Conservation (phyloP, 202 grass and related monocot genomes). For the Eragrostis tef region DNA sequence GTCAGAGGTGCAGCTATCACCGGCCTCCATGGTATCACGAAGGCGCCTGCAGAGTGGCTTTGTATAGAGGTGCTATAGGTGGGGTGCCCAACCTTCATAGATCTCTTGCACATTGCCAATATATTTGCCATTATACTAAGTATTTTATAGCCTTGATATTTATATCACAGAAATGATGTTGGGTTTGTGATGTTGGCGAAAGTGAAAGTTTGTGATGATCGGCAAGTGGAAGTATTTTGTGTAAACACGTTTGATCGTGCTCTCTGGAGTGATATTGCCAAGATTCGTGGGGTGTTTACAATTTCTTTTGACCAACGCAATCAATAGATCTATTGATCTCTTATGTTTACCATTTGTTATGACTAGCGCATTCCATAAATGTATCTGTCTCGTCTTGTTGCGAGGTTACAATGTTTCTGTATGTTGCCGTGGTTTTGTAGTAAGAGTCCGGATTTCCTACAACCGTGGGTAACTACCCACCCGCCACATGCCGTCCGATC, state of each 20-base stretch:
- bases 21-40: slow-evolving; percentile 57
- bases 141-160: slow-evolving; percentile 46
- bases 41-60: slow-evolving; percentile 48
- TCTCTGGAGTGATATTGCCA: too few species aligned
- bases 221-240: slow-evolving; percentile 23
- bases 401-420: too few species aligned
- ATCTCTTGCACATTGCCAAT: slow-evolving; percentile 51
- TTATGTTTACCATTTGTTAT: background rate
- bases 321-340: background rate
- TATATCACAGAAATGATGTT: slow-evolving; percentile 43
- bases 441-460: too few species aligned
- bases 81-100: slow-evolving; percentile 51
- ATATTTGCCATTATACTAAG: slow-evolving; percentile 43
- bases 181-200: slow-evolving; percentile 9
- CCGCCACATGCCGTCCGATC: too few species aligned
- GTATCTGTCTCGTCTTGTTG: too few species aligned
- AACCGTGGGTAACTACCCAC: too few species aligned
- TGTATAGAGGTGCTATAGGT: slow-evolving; percentile 73
- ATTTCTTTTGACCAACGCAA: background rate
- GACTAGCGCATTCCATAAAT: background rate
- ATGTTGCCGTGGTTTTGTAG: too few species aligned
- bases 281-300: background rate
- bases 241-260: background rate
- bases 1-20: slow-evolving; percentile 22
- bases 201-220: slow-evolving; percentile 28